These are phyloP conservation scores for Yamagishiella unicocca DNA, from an alignment of 139 green algal genomes.

Conservation along the genomic window DNA sequence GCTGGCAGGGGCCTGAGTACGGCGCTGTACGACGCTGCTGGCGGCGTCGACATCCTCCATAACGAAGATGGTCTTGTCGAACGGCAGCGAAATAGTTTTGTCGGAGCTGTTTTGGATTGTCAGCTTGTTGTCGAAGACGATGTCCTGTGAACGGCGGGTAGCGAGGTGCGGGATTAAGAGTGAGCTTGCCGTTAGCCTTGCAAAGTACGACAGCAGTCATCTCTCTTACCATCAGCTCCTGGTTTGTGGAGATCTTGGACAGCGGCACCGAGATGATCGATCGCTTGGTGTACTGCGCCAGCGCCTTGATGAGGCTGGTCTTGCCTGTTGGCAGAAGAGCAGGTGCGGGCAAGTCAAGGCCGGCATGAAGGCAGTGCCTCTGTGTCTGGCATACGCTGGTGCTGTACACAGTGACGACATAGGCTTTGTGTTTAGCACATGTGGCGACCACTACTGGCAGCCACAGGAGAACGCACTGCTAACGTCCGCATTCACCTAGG, in stretches of 20 bases:
- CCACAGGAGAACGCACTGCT: too few relatives aligned
- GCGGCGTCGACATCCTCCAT: conserved; percentile 71
- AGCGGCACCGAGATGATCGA: conserved; percentile 73
- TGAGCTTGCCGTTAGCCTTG: background rate
- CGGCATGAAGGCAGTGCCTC: conserved; percentile 57
- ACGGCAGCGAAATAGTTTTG: conserved; percentile 51
- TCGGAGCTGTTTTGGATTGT: conserved; percentile 26
- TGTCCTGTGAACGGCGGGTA: background rate
- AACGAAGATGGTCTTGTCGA: conserved; percentile 69
- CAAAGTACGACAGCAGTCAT: background rate
- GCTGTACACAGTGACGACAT: too few relatives aligned
- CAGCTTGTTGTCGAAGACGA: conserved; percentile 46
- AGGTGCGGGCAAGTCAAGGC: too few relatives aligned
- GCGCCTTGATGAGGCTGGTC: conserved; percentile 71
- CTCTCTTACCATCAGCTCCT: conserved; percentile 60
- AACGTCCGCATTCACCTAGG: too few relatives aligned
- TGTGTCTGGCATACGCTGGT: too few relatives aligned
- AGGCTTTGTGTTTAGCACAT: too few relatives aligned
- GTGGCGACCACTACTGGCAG: too few relatives aligned
- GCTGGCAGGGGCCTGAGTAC: background rate
- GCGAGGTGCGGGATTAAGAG: background rate
- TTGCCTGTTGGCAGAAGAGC: too few relatives aligned
- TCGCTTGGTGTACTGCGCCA: conserved; percentile 69
- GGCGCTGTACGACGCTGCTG: conserved; percentile 48
- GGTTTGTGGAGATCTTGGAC: conserved; percentile 70